Conservation (phyloP, 371 early-diverging fungal species). For the Furculomyces boomerangus region DNA sequence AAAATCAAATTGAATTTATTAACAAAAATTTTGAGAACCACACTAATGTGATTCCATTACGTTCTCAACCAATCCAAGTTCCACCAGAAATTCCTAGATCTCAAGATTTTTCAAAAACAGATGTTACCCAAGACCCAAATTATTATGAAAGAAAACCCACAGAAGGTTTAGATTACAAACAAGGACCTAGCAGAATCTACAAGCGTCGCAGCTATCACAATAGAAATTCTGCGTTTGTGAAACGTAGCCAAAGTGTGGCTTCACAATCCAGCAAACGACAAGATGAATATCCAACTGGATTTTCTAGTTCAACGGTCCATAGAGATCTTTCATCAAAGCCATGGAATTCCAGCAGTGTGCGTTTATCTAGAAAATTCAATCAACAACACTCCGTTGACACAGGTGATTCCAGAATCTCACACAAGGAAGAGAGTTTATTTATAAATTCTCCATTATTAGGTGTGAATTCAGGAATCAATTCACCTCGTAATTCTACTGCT, state of each 20-base stretch:
- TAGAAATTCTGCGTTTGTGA: background rate
- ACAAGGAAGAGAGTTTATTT: background rate
- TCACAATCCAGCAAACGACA: background rate
- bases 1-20: too few species aligned
- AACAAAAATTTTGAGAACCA: too few species aligned
- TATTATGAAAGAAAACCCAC: too few species aligned
- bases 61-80: too few species aligned
- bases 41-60: too few species aligned
- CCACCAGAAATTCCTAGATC: too few species aligned
- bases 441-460: background rate
- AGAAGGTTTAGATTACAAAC: too few species aligned
- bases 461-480: conserved; percentile 4
- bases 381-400: background rate
- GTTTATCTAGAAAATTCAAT: conserved; percentile 2
- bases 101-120: too few species aligned
- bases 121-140: too few species aligned
- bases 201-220: background rate
- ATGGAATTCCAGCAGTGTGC: background rate
- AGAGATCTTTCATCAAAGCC: background rate
- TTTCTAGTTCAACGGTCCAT: background rate
- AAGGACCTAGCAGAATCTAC: background rate
- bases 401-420: background rate
- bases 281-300: background rate
- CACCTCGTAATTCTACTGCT: conserved; percentile 6
- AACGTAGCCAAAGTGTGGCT: background rate